These are phyloP conservation scores for Termitomyces sp. DNA, from an alignment of 768 basidiomycete species.

Conservation along the genomic window DNA sequence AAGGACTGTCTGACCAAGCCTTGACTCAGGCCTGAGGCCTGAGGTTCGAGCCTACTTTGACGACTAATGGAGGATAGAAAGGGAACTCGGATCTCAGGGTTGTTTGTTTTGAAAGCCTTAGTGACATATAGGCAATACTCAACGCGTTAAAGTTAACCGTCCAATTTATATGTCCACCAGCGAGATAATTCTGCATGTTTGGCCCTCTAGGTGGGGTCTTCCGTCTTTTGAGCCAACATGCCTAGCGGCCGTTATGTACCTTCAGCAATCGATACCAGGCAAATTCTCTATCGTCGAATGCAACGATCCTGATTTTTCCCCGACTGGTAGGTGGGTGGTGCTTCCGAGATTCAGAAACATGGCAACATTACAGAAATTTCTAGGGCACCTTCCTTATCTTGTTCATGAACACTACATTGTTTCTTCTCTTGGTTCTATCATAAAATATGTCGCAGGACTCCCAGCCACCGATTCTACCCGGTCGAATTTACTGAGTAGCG, in stretches of 20 bases:
- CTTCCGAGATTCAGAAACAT: conserved; percentile 1
- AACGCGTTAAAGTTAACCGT: no score
- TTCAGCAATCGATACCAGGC: conserved; percentile 69
- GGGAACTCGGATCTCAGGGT: no score
- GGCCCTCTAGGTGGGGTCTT: conserved; percentile 65
- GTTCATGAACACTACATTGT: conserved; percentile 51
- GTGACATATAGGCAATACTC: no score
- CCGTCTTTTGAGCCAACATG: conserved; percentile 67
- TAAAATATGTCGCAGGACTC: conserved; percentile 60
- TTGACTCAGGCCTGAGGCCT: no score
- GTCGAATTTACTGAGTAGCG: conserved; percentile 31
- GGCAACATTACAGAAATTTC: background rate
- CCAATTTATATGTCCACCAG: conserved; percentile 14
- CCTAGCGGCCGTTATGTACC: conserved; percentile 61
- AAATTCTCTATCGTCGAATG: conserved; percentile 60
- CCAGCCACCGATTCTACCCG: conserved; percentile 26
- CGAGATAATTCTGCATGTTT: conserved; percentile 51
- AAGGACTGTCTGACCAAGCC: no score
- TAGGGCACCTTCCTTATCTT: conserved; percentile 74
- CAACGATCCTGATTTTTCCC: conserved; percentile 68
- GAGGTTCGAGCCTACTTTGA: no score
- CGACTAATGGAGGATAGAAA: no score
- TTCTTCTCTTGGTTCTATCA: conserved; percentile 55
- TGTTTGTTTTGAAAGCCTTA: background rate
- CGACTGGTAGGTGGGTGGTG: conserved; percentile 54